Percentiles rank a stretch among this genome's conserved stretches.
Evolutionary conservation across 1,284 basidiomycete genomes (phyloP).

Genomic region (Naganishia sp.): DNA sequence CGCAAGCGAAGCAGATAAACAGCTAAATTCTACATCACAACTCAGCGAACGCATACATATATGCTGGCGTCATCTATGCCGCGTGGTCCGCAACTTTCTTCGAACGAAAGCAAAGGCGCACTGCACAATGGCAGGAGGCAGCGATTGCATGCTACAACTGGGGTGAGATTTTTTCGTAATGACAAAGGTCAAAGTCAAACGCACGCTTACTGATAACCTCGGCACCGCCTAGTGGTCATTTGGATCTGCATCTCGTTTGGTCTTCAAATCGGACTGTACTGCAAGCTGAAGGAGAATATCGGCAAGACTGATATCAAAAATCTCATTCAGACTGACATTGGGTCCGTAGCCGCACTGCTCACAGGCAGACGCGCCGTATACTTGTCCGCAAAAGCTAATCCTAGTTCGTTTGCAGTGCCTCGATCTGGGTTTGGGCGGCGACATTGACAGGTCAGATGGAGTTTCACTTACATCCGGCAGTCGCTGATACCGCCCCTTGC

Average conservation of each 20-base stretch:
- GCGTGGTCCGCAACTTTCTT: slow-evolving; percentile 39
- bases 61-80: slow-evolving; percentile 35
- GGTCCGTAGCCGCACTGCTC: slow-evolving; percentile 26
- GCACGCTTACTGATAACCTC: neutral
- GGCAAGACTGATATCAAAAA: slow-evolving; percentile 38
- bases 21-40: neutral
- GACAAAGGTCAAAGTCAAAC: too few species aligned
- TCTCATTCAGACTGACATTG: slow-evolving; percentile 31
- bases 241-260: slow-evolving; percentile 35
- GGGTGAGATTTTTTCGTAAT: neutral
- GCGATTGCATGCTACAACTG: slow-evolving; percentile 21
- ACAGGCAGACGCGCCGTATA: too few species aligned
- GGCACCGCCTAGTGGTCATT: slow-evolving; percentile 34
- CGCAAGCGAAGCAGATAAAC: too few species aligned
- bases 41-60: slow-evolving; percentile 15
- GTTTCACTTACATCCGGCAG: too few species aligned
- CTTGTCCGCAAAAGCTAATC: too few species aligned
- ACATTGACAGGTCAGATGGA: too few species aligned
- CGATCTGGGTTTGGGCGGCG: too few species aligned
- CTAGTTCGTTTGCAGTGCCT: too few species aligned
- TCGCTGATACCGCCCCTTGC: neutral
- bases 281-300: slow-evolving; percentile 20
- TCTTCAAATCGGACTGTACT: slow-evolving; percentile 5
- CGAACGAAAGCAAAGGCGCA: slow-evolving; percentile 35
- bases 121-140: slow-evolving; percentile 38